phyloP scores from a whole-genome alignment of 2,329 filamentous ascomycete species.

The Exophiala oligosperma region DNA sequence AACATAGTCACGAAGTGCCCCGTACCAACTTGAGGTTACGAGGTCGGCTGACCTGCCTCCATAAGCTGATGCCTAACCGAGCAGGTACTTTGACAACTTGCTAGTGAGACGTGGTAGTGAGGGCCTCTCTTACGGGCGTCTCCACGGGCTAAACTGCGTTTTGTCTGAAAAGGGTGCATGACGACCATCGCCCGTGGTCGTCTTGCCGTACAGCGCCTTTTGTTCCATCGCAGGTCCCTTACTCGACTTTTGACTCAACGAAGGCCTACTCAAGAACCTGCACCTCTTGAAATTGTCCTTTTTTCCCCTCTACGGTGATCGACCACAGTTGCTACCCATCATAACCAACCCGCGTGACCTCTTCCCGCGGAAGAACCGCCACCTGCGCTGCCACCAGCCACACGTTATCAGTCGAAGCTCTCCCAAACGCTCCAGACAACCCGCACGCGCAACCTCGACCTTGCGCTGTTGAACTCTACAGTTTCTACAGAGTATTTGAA shows the following conservation, averaged over 20 bases:
- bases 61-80: background rate
- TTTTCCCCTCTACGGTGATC: too few relatives aligned
- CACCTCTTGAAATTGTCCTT: too few relatives aligned
- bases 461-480: background rate
- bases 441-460: background rate
- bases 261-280: background rate
- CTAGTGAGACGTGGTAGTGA: background rate
- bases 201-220: background rate
- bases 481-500: background rate
- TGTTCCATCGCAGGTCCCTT: background rate
- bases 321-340: too few relatives aligned
- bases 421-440: too few relatives aligned
- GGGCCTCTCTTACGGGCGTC: too few relatives aligned
- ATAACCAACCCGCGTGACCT: background rate
- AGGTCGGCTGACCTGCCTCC: slow-evolving; percentile 16
- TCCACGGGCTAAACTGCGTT: background rate
- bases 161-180: background rate
- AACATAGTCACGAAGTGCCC: too few relatives aligned
- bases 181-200: background rate
- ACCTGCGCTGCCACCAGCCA: background rate
- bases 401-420: background rate
- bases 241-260: background rate
- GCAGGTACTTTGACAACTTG: background rate
- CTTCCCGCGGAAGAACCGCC: background rate
- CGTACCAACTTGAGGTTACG: background rate